Evolutionary conservation across 2,329 filamentous ascomycete genomes (phyloP).

Genomic region (Xylaria sp.): DNA sequence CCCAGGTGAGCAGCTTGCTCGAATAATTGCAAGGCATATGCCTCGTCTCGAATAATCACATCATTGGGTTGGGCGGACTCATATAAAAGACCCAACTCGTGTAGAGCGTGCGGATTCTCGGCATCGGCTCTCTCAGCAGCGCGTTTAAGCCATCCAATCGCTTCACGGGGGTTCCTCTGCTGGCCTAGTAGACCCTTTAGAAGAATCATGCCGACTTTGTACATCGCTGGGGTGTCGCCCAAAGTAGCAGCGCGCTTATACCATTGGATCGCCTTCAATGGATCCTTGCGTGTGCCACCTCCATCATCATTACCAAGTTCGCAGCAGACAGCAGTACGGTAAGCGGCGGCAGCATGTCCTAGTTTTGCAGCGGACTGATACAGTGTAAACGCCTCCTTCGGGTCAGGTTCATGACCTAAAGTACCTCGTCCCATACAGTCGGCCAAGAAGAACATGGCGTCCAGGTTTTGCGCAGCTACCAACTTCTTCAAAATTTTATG

Average conservation of each 20-base stretch:
- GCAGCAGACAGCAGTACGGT: constrained; percentile 95
- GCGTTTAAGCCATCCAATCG: constrained; percentile 90
- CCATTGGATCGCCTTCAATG: constrained; percentile 96
- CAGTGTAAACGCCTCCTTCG: constrained; percentile 90
- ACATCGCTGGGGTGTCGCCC: constrained; percentile 94
- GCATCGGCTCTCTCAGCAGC: constrained; percentile 87
- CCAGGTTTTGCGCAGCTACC: constrained; percentile 74
- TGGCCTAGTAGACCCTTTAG: constrained; percentile 95
- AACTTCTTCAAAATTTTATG: constrained; percentile 94
- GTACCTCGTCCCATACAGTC: constrained; percentile 87
- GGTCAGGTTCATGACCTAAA: constrained; percentile 81
- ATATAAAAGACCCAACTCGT: constrained; percentile 80
- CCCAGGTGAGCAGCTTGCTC: constrained; percentile 86
- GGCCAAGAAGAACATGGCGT: constrained; percentile 94
- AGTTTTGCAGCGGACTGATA: constrained; percentile 95
- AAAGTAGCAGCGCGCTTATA: constrained; percentile 92
- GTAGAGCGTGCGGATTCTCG: constrained; percentile 94
- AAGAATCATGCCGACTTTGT: constrained; percentile 96
- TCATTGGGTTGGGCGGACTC: constrained; percentile 74
- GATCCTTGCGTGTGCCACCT: constrained; percentile 90
- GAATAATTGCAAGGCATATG: constrained; percentile 84
- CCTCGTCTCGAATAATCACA: constrained; percentile 81
- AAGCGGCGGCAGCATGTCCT: constrained; percentile 87
- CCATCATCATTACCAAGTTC: constrained; percentile 96
- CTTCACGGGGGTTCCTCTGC: constrained; percentile 82